Base-by-base conservation (phyloP, 2,329 filamentous ascomycete species). In the Cytospora leucostoma region DNA sequence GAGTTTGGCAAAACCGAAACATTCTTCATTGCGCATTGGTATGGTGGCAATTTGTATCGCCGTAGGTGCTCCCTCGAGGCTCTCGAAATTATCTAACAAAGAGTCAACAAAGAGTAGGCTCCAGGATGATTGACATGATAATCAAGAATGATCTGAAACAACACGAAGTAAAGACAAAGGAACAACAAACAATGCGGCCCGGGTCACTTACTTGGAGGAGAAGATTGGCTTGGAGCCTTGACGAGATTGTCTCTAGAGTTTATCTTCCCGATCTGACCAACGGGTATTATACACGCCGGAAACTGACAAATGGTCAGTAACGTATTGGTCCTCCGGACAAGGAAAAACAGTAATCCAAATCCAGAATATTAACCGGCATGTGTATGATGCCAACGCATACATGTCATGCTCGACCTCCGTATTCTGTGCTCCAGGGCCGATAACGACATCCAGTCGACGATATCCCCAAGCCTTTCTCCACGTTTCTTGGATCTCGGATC, bases 1-100 rank as follows among this genome's bases (percentile, higher is more conserved):
- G 7, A 67, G 55, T 33, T 50, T 63, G 8, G 64, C 66, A 37
- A 68, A 57, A 1, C 60, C 66, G 21, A 68, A 49, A 50, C 66
- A 67, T 40, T 68, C 66, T 17, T 68, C 67, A 27, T 68, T 64
- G 6, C 67, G 64, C 67, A 68, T 66, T 17, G 49, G 44, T 7
- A 57, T 66, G 2, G 67, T 67, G 21, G 64, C 62, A 1, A 68
- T 27, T 44, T 68, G 67, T 5, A 67, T 55, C 12, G 67, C 53
- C 7, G 60, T 64, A 3, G 67, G 67, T 3, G 64, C 66, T 12
- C 62, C 66, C 15, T 66, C 57, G 10, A 67, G 44, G 7, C 47
- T 61, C 7, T 52, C 57, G 12, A 64, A 59, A 3, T 60, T 49
- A 21, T 67, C 65, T 66, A 32, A 34, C 12, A 1, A 21, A 15